Conservation (phyloP, 345 rosid species). For the Triadica sebifera region DNA sequence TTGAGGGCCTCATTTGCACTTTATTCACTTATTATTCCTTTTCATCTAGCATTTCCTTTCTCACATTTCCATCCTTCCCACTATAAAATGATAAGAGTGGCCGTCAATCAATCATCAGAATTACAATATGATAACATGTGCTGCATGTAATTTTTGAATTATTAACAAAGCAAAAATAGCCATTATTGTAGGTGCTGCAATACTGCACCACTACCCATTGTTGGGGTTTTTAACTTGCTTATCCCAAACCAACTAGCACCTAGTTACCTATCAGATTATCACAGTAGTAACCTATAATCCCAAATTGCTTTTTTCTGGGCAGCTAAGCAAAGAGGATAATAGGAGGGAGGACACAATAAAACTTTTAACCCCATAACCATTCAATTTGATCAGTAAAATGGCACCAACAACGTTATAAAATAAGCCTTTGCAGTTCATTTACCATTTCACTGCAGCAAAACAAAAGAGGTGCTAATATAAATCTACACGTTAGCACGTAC, state of each 20-base stretch:
- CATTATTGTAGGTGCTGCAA: neutral
- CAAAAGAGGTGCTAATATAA: neutral
- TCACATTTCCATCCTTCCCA: neutral
- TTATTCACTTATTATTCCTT: neutral
- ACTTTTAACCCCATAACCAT: too few species aligned
- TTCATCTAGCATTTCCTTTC: neutral
- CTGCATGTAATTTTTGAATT: neutral
- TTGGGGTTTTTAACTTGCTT: too few species aligned
- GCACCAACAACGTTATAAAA: neutral
- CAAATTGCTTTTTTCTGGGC: too few species aligned
- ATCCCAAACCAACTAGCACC: too few species aligned
- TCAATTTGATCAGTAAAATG: too few species aligned
- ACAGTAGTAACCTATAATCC: too few species aligned
- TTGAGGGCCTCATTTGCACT: too few species aligned
- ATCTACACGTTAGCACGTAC: neutral
- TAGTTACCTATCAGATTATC: too few species aligned
- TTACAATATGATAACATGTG: neutral
- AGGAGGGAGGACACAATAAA: too few species aligned
- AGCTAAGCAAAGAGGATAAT: too few species aligned
- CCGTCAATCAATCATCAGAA: neutral
- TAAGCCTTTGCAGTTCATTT: neutral
- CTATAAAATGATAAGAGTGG: neutral
- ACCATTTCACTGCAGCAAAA: neutral
- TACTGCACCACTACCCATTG: neutral
- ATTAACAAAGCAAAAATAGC: neutral